Conservation (phyloP, 768 basidiomycete genomes). For the Tulasnella sp. region DNA sequence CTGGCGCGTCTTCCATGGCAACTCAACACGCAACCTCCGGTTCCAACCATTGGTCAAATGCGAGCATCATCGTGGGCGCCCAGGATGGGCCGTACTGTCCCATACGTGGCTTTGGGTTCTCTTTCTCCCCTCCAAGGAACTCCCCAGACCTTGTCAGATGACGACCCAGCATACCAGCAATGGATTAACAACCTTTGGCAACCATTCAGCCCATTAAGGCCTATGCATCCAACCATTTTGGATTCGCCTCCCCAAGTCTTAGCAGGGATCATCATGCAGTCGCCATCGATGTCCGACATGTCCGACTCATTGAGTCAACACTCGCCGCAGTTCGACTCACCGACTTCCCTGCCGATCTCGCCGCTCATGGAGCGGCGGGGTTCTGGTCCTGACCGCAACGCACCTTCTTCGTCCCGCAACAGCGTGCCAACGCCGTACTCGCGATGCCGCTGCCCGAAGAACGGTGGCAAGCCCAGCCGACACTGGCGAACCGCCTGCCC, state of each 20-base stretch:
- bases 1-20: constrained; percentile 1
- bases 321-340: not conserved
- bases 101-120: constrained; percentile 2
- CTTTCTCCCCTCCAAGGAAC: not conserved
- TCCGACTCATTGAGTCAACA: not conserved
- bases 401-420: not conserved
- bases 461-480: constrained; percentile 3
- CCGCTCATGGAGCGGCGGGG: not conserved
- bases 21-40: not conserved
- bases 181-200: not conserved
- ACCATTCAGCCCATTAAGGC: not conserved
- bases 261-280: not conserved
- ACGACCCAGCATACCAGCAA: not conserved
- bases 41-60: not conserved
- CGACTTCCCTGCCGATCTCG: not conserved
- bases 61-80: constrained; percentile 2
- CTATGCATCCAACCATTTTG: not conserved
- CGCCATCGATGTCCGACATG: not conserved
- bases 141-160: not conserved
- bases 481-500: constrained; percentile 12
- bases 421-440: not conserved
- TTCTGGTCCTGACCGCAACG: not conserved
- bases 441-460: not conserved
- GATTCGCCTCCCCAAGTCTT: not conserved
- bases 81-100: not conserved